phyloP scores from a whole-genome alignment of 2,329 filamentous ascomycete species.

The Fonsecaea erecta region DNA sequence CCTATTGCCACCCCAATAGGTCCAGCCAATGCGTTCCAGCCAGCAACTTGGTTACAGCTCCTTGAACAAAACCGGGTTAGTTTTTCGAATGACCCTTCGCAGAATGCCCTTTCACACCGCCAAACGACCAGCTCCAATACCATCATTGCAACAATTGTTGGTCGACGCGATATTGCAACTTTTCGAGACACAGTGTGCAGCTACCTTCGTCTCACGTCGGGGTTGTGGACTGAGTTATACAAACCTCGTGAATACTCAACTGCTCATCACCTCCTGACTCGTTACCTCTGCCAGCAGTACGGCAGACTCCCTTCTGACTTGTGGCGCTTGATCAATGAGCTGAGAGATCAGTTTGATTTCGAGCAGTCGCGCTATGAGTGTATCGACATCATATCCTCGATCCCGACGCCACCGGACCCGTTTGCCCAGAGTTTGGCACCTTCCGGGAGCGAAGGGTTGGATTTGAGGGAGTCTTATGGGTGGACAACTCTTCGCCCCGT shows the following conservation, averaged over 20 bases:
- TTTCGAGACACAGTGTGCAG: slow-evolving; percentile 13
- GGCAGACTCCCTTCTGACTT: slow-evolving; percentile 19
- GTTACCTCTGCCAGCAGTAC: slow-evolving; percentile 16
- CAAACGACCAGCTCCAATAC: neutral
- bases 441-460: neutral
- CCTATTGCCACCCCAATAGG: neutral
- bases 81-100: neutral
- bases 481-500: neutral
- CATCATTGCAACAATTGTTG: slow-evolving; percentile 3
- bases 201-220: slow-evolving; percentile 16
- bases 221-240: slow-evolving; percentile 21
- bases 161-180: slow-evolving; percentile 10
- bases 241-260: slow-evolving; percentile 2
- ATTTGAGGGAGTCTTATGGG: neutral
- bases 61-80: neutral
- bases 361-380: slow-evolving; percentile 6
- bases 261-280: slow-evolving; percentile 14
- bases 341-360: slow-evolving; percentile 17
- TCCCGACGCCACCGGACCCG: neutral
- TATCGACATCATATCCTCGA: slow-evolving; percentile 13
- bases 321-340: slow-evolving; percentile 13
- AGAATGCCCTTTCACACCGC: neutral
- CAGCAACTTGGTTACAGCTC: neutral
- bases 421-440: neutral
- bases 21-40: neutral